These are phyloP conservation scores for Pythium dissimile DNA, from an alignment of 352 stramenopile species.

Conservation along the genomic window DNA sequence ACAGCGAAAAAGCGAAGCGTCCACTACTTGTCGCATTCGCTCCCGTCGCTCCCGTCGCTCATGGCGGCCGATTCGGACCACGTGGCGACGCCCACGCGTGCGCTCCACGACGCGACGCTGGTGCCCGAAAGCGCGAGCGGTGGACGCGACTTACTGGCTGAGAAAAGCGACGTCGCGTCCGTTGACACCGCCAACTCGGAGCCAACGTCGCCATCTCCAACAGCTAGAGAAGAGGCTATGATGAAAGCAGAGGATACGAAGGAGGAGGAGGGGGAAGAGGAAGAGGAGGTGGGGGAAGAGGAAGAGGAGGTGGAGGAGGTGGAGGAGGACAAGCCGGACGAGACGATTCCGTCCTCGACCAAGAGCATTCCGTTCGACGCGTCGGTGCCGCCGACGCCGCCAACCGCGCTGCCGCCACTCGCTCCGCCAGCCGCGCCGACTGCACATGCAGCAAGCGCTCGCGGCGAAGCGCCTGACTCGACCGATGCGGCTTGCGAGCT, in stretches of 20 bases:
- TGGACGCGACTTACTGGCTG: background rate
- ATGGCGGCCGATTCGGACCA: constrained; percentile 20
- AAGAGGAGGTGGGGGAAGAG: background rate
- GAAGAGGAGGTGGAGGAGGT: background rate
- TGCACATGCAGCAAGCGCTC: constrained; percentile 4
- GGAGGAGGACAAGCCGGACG: background rate
- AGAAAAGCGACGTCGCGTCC: constrained; percentile 5
- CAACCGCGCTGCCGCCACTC: constrained; percentile 15
- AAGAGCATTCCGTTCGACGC: background rate
- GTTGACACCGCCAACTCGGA: background rate
- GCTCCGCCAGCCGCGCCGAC: background rate
- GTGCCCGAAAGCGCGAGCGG: background rate
- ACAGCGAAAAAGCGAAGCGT: constrained; percentile 2
- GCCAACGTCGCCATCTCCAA: constrained; percentile 1
- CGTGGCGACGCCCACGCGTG: constrained; percentile 16
- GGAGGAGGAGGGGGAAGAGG: background rate
- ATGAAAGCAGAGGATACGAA: background rate
- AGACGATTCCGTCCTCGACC: background rate
- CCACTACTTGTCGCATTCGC: background rate
- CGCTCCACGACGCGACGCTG: background rate
- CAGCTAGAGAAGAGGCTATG: constrained; percentile 1
- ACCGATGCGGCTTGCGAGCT: background rate
- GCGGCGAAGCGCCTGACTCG: constrained; percentile 9
- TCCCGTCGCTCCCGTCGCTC: background rate
- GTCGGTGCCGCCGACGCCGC: constrained; percentile 12